These are phyloP conservation scores for Ceratobasidium sp. DNA, from an alignment of 1,284 basidiomycete genomes.

Conservation along the genomic window DNA sequence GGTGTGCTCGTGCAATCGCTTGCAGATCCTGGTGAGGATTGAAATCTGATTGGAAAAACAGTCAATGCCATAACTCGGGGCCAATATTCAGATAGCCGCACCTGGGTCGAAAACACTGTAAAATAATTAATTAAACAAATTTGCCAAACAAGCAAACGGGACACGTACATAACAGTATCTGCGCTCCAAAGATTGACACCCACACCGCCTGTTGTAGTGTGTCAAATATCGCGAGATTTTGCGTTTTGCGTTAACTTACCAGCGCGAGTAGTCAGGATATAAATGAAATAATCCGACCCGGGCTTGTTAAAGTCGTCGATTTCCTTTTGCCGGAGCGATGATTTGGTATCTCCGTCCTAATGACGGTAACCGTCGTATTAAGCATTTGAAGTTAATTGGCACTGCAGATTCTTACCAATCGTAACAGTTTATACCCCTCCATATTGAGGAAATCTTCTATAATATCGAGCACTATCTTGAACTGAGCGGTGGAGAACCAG, in stretches of 20 bases:
- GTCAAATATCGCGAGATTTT: not conserved
- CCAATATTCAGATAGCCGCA: not conserved
- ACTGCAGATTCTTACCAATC: constrained; percentile 67
- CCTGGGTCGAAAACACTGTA: constrained; percentile 35
- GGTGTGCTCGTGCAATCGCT: constrained; percentile 87
- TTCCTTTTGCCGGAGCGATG: constrained; percentile 84
- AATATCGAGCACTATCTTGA: constrained; percentile 88
- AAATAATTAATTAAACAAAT: not conserved
- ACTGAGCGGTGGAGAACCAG: constrained; percentile 58
- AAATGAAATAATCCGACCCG: constrained; percentile 87
- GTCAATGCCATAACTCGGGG: not conserved
- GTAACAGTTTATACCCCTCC: constrained; percentile 87
- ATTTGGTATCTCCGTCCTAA: constrained; percentile 90
- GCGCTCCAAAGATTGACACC: constrained; percentile 59
- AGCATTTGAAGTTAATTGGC: not conserved
- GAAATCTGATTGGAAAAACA: constrained; percentile 82
- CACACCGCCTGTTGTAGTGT: constrained; percentile 53
- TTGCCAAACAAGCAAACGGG: not conserved
- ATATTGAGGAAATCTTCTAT: constrained; percentile 87
- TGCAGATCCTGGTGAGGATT: constrained; percentile 81
- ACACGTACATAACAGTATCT: constrained; percentile 76
- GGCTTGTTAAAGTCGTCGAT: constrained; percentile 94
- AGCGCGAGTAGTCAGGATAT: constrained; percentile 91
- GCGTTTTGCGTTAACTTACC: constrained; percentile 82
- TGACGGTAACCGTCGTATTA: constrained; percentile 7